Evolutionary conservation across 2,329 filamentous ascomycete species (phyloP).

Genomic region (Clonostachys sp.): DNA sequence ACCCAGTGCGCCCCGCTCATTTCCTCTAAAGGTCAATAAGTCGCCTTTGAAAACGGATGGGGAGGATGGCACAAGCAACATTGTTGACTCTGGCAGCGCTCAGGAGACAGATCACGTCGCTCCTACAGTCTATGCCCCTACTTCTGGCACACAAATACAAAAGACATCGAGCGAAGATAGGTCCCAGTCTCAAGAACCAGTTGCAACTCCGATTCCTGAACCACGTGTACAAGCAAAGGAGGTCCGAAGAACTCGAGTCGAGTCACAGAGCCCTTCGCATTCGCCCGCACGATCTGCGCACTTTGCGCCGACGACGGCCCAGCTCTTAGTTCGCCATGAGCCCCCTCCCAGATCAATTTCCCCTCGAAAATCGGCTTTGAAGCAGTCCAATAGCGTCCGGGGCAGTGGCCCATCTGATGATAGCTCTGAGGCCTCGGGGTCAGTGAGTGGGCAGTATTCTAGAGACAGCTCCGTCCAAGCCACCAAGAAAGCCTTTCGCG

Average conservation of each 20-base stretch:
- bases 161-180: no score
- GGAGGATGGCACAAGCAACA: no score
- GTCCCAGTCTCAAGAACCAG: no score
- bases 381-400: slow-evolving; percentile 52
- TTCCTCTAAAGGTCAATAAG: no score
- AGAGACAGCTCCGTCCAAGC: slow-evolving; percentile 28
- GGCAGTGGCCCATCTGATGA: slow-evolving; percentile 46
- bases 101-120: no score
- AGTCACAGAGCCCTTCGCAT: slow-evolving; percentile 59
- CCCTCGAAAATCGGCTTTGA: slow-evolving; percentile 73
- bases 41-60: no score
- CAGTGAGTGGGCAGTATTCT: slow-evolving; percentile 11
- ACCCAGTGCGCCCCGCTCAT: no score
- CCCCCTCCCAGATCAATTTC: slow-evolving; percentile 69
- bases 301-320: slow-evolving; percentile 56
- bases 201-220: no score
- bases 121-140: no score
- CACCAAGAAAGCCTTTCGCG: slow-evolving; percentile 63
- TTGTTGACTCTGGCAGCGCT: no score
- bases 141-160: no score
- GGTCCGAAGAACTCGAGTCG: slow-evolving; percentile 24
- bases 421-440: slow-evolving; percentile 36
- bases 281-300: slow-evolving; percentile 64
- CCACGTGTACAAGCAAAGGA: slow-evolving; percentile 1
- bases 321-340: slow-evolving; percentile 56